Evolutionary conservation across 352 stramenopile species (phyloP), one percentile per base, ranked within the genome.

Genomic region (Phytophthora hibernalis): DNA sequence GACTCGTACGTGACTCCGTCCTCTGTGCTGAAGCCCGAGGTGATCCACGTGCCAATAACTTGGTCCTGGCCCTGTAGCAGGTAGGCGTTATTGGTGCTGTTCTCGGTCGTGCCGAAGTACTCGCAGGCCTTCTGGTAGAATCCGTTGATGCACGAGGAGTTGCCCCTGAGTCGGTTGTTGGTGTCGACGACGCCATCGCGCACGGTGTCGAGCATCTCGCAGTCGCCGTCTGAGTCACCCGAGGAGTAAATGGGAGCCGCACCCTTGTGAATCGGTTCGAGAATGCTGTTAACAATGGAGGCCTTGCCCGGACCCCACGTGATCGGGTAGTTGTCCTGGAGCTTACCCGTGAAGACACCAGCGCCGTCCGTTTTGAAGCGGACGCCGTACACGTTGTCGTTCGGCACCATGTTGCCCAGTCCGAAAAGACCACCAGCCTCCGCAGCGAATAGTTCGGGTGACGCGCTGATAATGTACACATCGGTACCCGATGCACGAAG

Each of bases 391-490:
- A 89, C 71, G 49, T 89, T 89, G 35, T 58, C 51, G 22, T 65
- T 72, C 12, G 82, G 80, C 38, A 91, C 78, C 56, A 78, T 61
- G 72, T 80, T 83, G 40, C 76, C 81, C 20, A 91, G 53, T 49
- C 82, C 80, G 9, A 77, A 57, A 18, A 89, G 58, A 13, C 54
- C 61, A 10, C 59, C 74, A 0, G 80, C 79, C 40, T 85, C 79
- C 38, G 83, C 77, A 16, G 82, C 81, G 45, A 76, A 88, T 4
- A 83, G 66, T 56, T 87, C 54, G n/a, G 81, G 81, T 16, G 81
- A 87, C 40, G 81, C 81, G 37, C 78, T 87, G 72, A 90, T 87
- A 47, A 90, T 69, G 66, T 82, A 87, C 16, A 90, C 78, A 30
- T 85, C 77, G 10, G 74, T 63, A 42, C 61, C 70, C 28, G 70